Evolutionary conservation across 441 rosid genomes (phyloP).

Genomic region (Jatropha podagrica): DNA sequence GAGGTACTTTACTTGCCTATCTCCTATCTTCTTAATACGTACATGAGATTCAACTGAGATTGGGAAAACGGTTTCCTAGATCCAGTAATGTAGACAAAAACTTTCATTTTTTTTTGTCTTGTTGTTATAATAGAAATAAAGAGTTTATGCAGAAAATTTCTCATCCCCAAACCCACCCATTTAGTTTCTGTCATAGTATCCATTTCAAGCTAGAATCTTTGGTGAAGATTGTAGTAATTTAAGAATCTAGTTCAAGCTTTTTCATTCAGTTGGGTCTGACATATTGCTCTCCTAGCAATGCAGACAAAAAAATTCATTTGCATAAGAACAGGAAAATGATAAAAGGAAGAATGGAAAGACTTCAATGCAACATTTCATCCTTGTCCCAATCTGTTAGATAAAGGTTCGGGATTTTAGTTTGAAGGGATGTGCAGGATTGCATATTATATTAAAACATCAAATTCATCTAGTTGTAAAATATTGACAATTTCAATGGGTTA

Average conservation of each 20-base stretch:
- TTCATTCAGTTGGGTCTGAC: background rate
- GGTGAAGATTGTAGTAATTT: background rate
- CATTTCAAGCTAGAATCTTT: background rate
- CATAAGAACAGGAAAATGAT: background rate
- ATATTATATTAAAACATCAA: background rate
- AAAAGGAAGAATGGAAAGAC: no score
- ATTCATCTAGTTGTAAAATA: background rate
- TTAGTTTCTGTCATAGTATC: background rate
- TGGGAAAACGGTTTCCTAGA: background rate
- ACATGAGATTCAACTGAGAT: background rate
- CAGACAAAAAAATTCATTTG: background rate
- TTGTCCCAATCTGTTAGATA: background rate
- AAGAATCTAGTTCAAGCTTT: background rate
- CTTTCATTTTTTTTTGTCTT: background rate
- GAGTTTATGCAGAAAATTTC: background rate
- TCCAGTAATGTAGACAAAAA: background rate
- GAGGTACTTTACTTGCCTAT: constrained; percentile 48
- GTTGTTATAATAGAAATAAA: background rate
- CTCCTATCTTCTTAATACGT: constrained; percentile 13
- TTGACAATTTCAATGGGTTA: background rate
- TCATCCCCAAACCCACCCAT: background rate
- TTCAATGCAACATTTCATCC: background rate
- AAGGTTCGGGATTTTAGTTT: background rate
- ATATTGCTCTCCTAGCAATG: background rate
- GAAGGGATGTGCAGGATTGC: background rate